Conservation (phyloP, 768 basidiomycete genomes). For the Serendipita sp. region DNA sequence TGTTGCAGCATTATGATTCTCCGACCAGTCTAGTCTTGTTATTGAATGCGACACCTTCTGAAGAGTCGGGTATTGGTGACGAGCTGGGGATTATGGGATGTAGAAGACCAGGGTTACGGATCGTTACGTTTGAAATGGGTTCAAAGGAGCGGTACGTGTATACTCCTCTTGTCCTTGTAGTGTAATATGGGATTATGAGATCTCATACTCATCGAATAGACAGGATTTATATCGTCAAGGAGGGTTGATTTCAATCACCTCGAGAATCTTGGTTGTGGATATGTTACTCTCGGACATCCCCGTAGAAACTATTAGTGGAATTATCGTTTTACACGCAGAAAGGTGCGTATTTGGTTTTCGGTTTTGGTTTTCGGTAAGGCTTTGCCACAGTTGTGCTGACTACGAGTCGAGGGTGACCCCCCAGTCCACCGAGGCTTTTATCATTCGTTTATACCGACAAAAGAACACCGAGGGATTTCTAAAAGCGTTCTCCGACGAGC, state of each 20-base stretch:
- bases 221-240: constrained; percentile 76
- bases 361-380: not conserved
- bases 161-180: too few relatives aligned
- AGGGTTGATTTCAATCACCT: constrained; percentile 82
- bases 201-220: constrained; percentile 26
- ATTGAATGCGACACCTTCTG: constrained; percentile 69
- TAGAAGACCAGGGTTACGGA: constrained; percentile 64
- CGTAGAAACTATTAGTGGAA: constrained; percentile 69
- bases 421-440: constrained; percentile 78
- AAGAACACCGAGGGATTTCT: constrained; percentile 81
- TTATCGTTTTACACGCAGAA: constrained; percentile 84
- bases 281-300: constrained; percentile 81
- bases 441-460: constrained; percentile 78
- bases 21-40: constrained; percentile 71
- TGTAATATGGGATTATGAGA: not conserved
- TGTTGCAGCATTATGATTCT: constrained; percentile 86
- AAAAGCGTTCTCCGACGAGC: constrained; percentile 95
- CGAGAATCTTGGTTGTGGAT: constrained; percentile 87
- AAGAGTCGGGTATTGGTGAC: constrained; percentile 72
- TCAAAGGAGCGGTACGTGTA: constrained; percentile 57
- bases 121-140: constrained; percentile 68
- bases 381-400: not conserved
- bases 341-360: constrained; percentile 30
- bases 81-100: constrained; percentile 89
- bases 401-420: constrained; percentile 52